phyloP scores from a whole-genome alignment of 1,139 yeast species.

The Arxiozyma bovina region DNA sequence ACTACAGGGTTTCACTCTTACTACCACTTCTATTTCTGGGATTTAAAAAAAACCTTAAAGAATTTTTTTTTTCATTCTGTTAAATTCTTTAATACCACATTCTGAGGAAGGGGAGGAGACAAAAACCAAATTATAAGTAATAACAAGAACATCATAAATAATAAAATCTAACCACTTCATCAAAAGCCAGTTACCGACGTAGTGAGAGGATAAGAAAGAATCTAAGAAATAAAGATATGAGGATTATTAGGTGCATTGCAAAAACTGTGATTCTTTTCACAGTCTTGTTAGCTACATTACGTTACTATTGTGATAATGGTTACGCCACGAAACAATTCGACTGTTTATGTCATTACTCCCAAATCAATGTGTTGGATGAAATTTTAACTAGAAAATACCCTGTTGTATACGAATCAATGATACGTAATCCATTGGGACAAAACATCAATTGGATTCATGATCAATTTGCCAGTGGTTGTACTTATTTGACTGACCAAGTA shows the following conservation, averaged over 20 bases:
- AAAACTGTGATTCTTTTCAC: constrained; percentile 5
- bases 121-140: too few species aligned
- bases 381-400: constrained; percentile 7
- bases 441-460: background rate
- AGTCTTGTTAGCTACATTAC: constrained; percentile 13
- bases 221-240: constrained; percentile 6
- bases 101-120: background rate
- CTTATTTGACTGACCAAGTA: background rate
- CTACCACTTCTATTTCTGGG: background rate
- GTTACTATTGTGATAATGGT: constrained; percentile 14
- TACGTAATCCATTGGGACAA: background rate
- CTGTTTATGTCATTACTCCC: constrained; percentile 15
- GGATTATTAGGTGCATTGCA: constrained; percentile 10
- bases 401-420: background rate
- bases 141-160: too few species aligned
- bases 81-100: too few species aligned
- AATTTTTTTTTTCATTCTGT: too few species aligned
- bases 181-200: too few species aligned
- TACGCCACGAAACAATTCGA: constrained; percentile 8
- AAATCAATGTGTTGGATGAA: constrained; percentile 14
- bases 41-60: background rate
- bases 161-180: too few species aligned
- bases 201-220: too few species aligned
- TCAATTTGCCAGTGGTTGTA: background rate
- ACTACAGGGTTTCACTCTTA: background rate